Evolutionary conservation across 2,329 filamentous ascomycete species (phyloP).

Genomic region (Colletotrichum aenigma): DNA sequence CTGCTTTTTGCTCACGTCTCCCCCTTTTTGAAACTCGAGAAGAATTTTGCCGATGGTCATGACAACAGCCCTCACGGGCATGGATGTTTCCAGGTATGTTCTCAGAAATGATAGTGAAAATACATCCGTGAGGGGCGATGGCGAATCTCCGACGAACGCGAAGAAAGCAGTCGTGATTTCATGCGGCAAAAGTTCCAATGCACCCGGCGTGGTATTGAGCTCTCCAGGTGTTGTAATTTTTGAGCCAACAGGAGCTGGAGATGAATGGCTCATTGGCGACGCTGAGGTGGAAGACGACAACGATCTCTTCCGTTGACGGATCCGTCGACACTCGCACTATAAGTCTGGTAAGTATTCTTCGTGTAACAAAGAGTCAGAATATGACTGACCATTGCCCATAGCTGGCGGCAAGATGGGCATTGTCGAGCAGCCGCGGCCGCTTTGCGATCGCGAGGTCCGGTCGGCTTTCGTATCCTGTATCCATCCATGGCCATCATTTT

Average conservation of each 20-base stretch:
- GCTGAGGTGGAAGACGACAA: background rate
- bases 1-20: background rate
- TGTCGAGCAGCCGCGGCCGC: background rate
- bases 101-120: conserved; percentile 4
- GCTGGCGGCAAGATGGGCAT: background rate
- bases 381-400: background rate
- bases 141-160: conserved; percentile 4
- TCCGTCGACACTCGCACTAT: background rate
- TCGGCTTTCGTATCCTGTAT: background rate
- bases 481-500: background rate
- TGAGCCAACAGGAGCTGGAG: background rate
- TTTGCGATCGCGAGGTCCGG: background rate
- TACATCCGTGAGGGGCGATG: conserved; percentile 3
- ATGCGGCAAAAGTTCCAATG: background rate
- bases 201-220: background rate
- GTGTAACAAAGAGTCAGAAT: background rate
- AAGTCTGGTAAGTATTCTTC: background rate
- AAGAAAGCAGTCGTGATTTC: background rate
- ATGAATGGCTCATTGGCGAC: background rate
- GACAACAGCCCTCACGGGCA: background rate
- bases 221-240: background rate
- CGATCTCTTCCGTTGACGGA: background rate
- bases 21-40: background rate
- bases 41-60: background rate
- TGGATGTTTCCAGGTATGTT: background rate